Evolutionary conservation across 495 filamentous ascomycete species (phyloP).

Genomic region (Talaromyces liani): DNA sequence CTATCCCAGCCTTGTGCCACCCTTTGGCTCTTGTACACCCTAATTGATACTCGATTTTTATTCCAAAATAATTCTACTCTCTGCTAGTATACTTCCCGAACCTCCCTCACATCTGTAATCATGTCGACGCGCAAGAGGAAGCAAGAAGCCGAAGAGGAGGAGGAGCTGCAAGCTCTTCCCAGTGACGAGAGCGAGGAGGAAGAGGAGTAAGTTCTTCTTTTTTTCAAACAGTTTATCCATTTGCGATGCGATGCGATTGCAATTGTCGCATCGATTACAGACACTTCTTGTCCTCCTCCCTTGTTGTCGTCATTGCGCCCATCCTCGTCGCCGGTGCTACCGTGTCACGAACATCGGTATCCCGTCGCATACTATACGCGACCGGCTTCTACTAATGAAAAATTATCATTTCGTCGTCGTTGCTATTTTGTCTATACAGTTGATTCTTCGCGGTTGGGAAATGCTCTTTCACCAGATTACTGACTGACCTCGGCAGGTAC

Average conservation of each 20-base stretch:
- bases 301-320: neutral
- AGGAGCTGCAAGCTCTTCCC: constrained; percentile 53
- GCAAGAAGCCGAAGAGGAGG: constrained; percentile 52
- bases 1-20: neutral
- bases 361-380: neutral
- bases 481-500: constrained; percentile 25
- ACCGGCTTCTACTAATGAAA: constrained; percentile 4
- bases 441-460: neutral
- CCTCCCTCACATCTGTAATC: constrained; percentile 10
- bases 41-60: neutral
- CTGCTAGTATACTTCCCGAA: neutral
- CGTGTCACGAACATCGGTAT: constrained; percentile 3
- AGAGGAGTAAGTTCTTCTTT: constrained; percentile 49
- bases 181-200: constrained; percentile 56
- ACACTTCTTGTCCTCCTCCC: neutral
- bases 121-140: constrained; percentile 62
- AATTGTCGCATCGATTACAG: neutral
- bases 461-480: neutral
- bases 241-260: neutral
- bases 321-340: neutral
- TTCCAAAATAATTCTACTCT: neutral
- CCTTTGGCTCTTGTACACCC: neutral
- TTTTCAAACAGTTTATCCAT: neutral
- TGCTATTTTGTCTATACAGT: neutral
- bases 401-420: neutral